phyloP scores from a whole-genome alignment of 768 basidiomycete species.

The Lentinula aciculospora region DNA sequence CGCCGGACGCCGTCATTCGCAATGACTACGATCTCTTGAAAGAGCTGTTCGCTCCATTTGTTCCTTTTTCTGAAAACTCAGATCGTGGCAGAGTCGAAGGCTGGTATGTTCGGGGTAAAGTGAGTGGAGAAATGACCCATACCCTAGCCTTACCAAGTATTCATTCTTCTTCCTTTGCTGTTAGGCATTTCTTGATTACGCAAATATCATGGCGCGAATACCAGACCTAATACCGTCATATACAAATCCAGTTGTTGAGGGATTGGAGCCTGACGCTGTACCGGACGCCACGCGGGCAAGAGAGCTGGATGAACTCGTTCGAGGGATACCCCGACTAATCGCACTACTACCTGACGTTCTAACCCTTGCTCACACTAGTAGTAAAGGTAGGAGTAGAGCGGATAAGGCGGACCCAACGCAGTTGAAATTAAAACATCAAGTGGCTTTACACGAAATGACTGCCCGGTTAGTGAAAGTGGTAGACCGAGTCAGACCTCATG shows the following conservation, averaged over 20 bases:
- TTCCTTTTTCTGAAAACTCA: conserved; percentile 27
- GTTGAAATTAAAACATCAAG: conserved; percentile 57
- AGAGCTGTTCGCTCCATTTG: conserved; percentile 65
- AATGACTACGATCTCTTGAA: conserved; percentile 58
- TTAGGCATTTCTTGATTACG: conserved; percentile 72
- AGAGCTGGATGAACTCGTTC: conserved; percentile 57
- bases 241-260: conserved; percentile 10
- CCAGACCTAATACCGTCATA: conserved; percentile 37
- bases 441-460: conserved; percentile 71
- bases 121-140: conserved; percentile 18
- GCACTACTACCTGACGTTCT: conserved; percentile 60
- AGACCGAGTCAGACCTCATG: conserved; percentile 54
- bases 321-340: conserved; percentile 60
- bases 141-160: neutral
- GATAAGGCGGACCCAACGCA: conserved; percentile 34
- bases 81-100: conserved; percentile 39
- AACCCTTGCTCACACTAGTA: neutral
- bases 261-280: conserved; percentile 30
- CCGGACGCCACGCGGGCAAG: conserved; percentile 40
- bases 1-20: conserved; percentile 79
- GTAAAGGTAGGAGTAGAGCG: neutral
- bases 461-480: conserved; percentile 52
- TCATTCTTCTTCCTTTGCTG: neutral
- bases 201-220: conserved; percentile 53
- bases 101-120: conserved; percentile 86